Conservation (phyloP, 2,329 filamentous ascomycete species). For the Alternaria conjuncta region DNA sequence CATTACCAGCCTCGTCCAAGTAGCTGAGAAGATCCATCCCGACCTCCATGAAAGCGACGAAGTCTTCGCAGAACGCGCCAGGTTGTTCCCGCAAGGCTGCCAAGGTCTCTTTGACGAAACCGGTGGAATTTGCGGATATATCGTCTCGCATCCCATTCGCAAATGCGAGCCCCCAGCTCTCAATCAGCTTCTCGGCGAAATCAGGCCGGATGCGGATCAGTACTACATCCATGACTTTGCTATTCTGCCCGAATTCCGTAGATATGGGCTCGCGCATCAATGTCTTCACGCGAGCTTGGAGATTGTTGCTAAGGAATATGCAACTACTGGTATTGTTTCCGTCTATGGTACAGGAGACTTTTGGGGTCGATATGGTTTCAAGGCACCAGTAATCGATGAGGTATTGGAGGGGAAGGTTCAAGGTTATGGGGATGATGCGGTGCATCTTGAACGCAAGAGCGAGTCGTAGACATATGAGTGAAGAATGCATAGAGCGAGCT, state of each 20-base stretch:
- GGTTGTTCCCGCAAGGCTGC: constrained; percentile 22
- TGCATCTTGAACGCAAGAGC: constrained; percentile 21
- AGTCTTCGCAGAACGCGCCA: constrained; percentile 23
- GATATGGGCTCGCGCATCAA: constrained; percentile 8
- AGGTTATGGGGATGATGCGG: constrained; percentile 22
- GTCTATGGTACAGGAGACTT: constrained; percentile 21
- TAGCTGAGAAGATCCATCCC: constrained; percentile 19
- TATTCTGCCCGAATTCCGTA: constrained; percentile 16
- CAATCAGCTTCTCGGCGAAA: constrained; percentile 11
- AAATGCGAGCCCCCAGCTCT: constrained; percentile 16
- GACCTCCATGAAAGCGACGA: constrained; percentile 20
- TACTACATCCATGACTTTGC: constrained; percentile 31
- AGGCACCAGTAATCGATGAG: neutral
- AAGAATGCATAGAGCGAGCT: neutral
- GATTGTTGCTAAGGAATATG: constrained; percentile 5
- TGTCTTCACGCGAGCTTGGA: constrained; percentile 3
- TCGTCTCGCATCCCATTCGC: constrained; percentile 24
- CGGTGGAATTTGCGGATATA: constrained; percentile 16
- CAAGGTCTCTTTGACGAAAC: constrained; percentile 13
- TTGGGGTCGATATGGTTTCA: constrained; percentile 24
- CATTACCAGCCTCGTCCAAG: constrained; percentile 5
- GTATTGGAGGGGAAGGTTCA: constrained; percentile 12
- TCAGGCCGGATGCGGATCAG: constrained; percentile 15
- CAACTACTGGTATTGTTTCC: constrained; percentile 15
- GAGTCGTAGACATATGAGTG: neutral